Percentiles rank a stretch among this genome's conserved stretches.
Evolutionary conservation across 1,284 basidiomycete species (phyloP).

Genomic region (Blastosporella zonata): DNA sequence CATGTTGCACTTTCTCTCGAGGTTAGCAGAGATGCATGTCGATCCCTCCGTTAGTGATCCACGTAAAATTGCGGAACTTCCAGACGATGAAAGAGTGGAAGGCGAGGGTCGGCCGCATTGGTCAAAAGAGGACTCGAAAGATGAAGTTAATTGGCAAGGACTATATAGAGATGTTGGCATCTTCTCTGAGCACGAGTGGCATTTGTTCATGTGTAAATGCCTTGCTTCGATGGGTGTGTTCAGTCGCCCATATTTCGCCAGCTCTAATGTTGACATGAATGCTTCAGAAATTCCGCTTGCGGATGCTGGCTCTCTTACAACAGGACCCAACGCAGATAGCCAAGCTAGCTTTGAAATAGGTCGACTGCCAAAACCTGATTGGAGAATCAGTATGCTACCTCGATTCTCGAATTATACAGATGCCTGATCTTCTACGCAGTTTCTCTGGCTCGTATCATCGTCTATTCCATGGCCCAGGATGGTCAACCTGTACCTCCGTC

Average conservation of each 20-base stretch:
- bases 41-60: slow-evolving; percentile 75
- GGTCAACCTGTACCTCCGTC: slow-evolving; percentile 53
- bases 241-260: slow-evolving; percentile 1
- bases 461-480: slow-evolving; percentile 88
- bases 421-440: slow-evolving; percentile 36
- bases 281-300: slow-evolving; percentile 65
- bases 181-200: slow-evolving; percentile 86
- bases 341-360: slow-evolving; percentile 66
- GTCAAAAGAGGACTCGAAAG: slow-evolving; percentile 42
- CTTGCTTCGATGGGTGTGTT: slow-evolving; percentile 79
- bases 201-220: slow-evolving; percentile 89
- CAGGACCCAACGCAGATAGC: slow-evolving; percentile 65
- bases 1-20: slow-evolving; percentile 71
- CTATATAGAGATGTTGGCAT: slow-evolving; percentile 83
- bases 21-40: slow-evolving; percentile 71
- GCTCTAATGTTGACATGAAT: slow-evolving; percentile 4
- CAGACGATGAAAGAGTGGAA: slow-evolving; percentile 68
- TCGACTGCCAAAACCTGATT: slow-evolving; percentile 61
- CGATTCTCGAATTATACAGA: neutral
- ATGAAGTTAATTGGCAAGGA: slow-evolving; percentile 56
- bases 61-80: slow-evolving; percentile 55
- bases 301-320: slow-evolving; percentile 68
- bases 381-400: slow-evolving; percentile 59
- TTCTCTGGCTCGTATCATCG: slow-evolving; percentile 83
- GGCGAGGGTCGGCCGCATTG: slow-evolving; percentile 61